Base-by-base conservation (phyloP, 768 basidiomycete genomes). In the Boletus edulis region DNA sequence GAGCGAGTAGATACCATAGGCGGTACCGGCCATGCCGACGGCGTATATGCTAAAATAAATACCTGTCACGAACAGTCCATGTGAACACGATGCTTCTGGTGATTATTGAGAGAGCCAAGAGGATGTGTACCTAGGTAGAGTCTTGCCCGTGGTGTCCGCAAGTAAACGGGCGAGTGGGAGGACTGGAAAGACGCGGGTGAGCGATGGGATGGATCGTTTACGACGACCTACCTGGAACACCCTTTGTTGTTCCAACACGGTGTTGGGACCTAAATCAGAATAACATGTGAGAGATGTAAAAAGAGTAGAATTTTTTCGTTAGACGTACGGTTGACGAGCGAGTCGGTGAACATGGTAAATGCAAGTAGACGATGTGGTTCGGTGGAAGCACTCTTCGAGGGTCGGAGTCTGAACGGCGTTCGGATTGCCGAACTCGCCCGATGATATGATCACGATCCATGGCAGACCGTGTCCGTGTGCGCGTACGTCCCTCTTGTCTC, bases 401-500 rank as follows among this genome's bases (percentile, higher is more conserved):
- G 52, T 63, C 66, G 63, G 71, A 73, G 76, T 70, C 60, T 64
- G 60, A 73, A 73, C 57, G 58, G 57, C 62, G 62, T 62, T 68
- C 70, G 18, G 31, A 38, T 46, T 39, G 65, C 74, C 77, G 75
- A 77, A 71, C 67, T 61, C 57, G 71, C 71, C 73, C 70, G 68
- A 70, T 47, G 59, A 3, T 18, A 20, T 58, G 56, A 47, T 39
- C 12, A 13, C 14, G 34, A 35, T 77, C 40, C 69, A 77, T 77
- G 78, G 75, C 73, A 49, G 89, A 90, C 65, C 87, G 89, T 69
- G 83, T 90, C 65, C 87, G 89, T 62, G 85, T 89, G 64, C 82
- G 86, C 75, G 89, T 90, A 76, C 56, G 87, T 80, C 39, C 32
- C 20, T 10, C 15, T 24, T 3, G 38, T 14, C 38, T 17, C n/a